Evolutionary conservation across 2,329 filamentous ascomycete species (phyloP).

Genomic region (Magnaporthales sp.): DNA sequence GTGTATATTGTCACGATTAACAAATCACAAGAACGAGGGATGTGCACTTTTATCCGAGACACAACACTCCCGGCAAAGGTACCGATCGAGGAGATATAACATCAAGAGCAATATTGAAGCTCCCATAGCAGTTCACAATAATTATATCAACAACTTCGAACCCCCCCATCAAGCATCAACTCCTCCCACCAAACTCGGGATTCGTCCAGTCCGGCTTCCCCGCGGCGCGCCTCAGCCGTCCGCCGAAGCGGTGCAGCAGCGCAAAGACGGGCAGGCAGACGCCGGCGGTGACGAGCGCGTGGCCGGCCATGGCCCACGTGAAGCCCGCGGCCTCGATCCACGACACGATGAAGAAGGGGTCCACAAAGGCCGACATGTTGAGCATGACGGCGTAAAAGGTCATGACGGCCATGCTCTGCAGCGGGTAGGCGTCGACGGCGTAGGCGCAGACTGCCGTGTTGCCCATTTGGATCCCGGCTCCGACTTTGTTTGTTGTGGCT

Average conservation of each 20-base stretch:
- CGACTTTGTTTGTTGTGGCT: constrained; percentile 24
- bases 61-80: too few relatives aligned
- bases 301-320: constrained; percentile 40
- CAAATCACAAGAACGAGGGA: too few relatives aligned
- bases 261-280: constrained; percentile 7
- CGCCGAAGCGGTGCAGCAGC: constrained; percentile 4
- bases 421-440: constrained; percentile 45
- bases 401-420: constrained; percentile 43
- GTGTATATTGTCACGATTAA: too few relatives aligned
- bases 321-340: constrained; percentile 37
- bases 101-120: too few relatives aligned
- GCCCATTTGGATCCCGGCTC: constrained; percentile 46
- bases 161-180: neutral
- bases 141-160: too few relatives aligned
- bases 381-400: constrained; percentile 46
- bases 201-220: neutral
- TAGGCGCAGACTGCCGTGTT: constrained; percentile 44
- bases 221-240: neutral
- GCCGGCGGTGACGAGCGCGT: constrained; percentile 30
- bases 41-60: too few relatives aligned
- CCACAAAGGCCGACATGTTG: constrained; percentile 37
- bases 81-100: too few relatives aligned
- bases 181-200: neutral
- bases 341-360: constrained; percentile 38
- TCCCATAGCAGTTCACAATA: too few relatives aligned